Evolutionary conservation across 176 grass and related monocot genomes (phyloP).

Genomic region (Phoenix dactylifera): DNA sequence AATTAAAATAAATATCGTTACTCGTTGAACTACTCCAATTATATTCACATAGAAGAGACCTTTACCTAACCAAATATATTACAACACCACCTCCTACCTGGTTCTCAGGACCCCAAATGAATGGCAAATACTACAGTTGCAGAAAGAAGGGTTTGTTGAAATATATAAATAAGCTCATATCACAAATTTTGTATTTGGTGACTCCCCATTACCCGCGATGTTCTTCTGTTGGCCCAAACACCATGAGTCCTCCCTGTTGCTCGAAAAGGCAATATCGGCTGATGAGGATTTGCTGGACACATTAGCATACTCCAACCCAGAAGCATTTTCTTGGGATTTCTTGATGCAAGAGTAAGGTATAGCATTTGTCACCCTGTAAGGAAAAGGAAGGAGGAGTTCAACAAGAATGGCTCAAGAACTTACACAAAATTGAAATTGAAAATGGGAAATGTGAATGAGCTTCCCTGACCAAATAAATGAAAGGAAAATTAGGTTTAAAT

Average conservation of each 20-base stretch:
- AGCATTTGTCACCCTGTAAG: slow-evolving; percentile 47
- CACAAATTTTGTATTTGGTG: slow-evolving; percentile 47
- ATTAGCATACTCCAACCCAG: slow-evolving; percentile 31
- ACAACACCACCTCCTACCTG: slow-evolving; percentile 24
- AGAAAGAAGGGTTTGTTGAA: too few relatives aligned
- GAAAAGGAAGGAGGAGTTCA: too few relatives aligned
- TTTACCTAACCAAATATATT: slow-evolving; percentile 16
- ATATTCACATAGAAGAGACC: too few relatives aligned
- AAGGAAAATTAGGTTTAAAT: too few relatives aligned
- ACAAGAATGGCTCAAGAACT: too few relatives aligned
- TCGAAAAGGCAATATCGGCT: slow-evolving; percentile 47
- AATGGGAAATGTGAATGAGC: too few relatives aligned
- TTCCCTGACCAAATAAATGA: too few relatives aligned
- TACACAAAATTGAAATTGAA: too few relatives aligned
- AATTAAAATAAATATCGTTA: too few relatives aligned
- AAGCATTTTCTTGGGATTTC: slow-evolving; percentile 44
- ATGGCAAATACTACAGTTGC: too few relatives aligned
- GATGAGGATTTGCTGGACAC: slow-evolving; percentile 44
- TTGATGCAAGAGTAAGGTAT: slow-evolving; percentile 49
- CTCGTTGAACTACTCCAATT: too few relatives aligned
- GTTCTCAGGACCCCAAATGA: background rate
- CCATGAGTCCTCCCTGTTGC: slow-evolving; percentile 38
- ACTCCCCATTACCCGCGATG: slow-evolving; percentile 42
- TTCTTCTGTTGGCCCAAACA: slow-evolving; percentile 45
- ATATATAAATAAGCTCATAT: slow-evolving; percentile 26